Conservation (phyloP, 371 early-diverging fungal genomes). For the Lichtheimia corymbifera region DNA sequence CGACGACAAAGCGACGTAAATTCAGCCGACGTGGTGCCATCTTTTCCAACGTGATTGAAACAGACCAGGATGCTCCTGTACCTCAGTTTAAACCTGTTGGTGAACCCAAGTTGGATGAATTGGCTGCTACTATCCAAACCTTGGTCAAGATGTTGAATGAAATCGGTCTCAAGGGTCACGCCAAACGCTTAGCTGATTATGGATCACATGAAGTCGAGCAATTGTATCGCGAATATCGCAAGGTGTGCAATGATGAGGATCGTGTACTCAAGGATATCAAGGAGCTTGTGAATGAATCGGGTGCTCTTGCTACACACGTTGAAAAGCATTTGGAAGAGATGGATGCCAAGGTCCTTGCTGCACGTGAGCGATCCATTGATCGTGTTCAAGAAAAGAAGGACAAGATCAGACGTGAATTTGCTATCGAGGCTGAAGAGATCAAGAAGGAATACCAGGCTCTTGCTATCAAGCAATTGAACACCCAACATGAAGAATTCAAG, state of each 20-base stretch:
- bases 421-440: slow-evolving; percentile 30
- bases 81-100: slow-evolving; percentile 20
- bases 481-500: slow-evolving; percentile 39
- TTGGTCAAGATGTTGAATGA: slow-evolving; percentile 40
- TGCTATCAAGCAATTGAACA: slow-evolving; percentile 37
- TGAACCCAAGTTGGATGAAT: slow-evolving; percentile 24
- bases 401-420: slow-evolving; percentile 41
- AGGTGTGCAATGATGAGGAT: slow-evolving; percentile 25
- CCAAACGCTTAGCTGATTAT: slow-evolving; percentile 38
- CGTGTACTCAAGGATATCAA: slow-evolving; percentile 15
- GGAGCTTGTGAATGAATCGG: slow-evolving; percentile 8
- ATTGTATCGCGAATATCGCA: slow-evolving; percentile 25
- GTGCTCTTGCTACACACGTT: slow-evolving; percentile 18
- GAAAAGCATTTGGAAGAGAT: slow-evolving; percentile 21
- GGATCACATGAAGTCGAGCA: slow-evolving; percentile 34
- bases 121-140: slow-evolving; percentile 33
- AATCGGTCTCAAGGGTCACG: slow-evolving; percentile 44
- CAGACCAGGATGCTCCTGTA: slow-evolving; percentile 22
- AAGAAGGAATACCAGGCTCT: slow-evolving; percentile 24
- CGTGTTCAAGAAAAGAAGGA: slow-evolving; percentile 40
- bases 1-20: slow-evolving; percentile 1
- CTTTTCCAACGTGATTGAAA: slow-evolving; percentile 36
- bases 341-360: slow-evolving; percentile 15
- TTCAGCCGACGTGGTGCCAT: slow-evolving; percentile 14
- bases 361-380: slow-evolving; percentile 16